phyloP scores from a whole-genome alignment of 768 basidiomycete species.

The Kwoniella europaea region DNA sequence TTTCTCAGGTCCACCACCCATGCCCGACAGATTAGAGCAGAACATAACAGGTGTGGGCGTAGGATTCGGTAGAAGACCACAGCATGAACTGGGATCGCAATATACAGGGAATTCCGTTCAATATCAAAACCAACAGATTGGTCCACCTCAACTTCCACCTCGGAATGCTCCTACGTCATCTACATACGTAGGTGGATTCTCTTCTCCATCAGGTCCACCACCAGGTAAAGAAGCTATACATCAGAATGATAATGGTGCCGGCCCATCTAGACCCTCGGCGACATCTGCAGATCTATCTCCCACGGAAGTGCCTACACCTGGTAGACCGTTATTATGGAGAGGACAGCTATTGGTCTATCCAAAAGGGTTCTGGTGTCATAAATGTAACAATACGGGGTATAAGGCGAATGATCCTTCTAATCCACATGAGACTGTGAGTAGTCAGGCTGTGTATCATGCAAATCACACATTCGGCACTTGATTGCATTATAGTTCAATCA shows the following conservation, averaged over 20 bases:
- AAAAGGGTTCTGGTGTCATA: slow-evolving; percentile 41
- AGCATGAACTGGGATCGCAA: slow-evolving; percentile 13
- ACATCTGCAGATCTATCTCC: slow-evolving; percentile 34
- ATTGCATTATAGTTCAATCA: no score
- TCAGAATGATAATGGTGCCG: slow-evolving; percentile 6
- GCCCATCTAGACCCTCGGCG: slow-evolving; percentile 20
- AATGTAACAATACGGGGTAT: slow-evolving; percentile 52
- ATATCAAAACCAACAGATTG: not conserved
- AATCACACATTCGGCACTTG: not conserved
- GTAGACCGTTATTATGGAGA: slow-evolving; percentile 42
- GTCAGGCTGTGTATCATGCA: not conserved
- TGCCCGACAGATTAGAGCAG: slow-evolving; percentile 36
- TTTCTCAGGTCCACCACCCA: slow-evolving; percentile 51
- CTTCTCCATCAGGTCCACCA: slow-evolving; percentile 18
- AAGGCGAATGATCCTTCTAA: slow-evolving; percentile 48
- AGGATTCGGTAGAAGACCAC: slow-evolving; percentile 38
- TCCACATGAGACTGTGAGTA: slow-evolving; percentile 39
- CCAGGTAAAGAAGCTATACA: slow-evolving; percentile 6
- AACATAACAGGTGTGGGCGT: slow-evolving; percentile 49
- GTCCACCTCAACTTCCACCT: slow-evolving; percentile 16
- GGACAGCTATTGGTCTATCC: slow-evolving; percentile 50
- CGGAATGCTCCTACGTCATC: slow-evolving; percentile 14
- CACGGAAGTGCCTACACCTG: slow-evolving; percentile 46
- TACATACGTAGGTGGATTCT: not conserved
- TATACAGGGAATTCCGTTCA: slow-evolving; percentile 1